These are phyloP conservation scores for Licmophora abbreviata DNA, from an alignment of 108 stramenopile species.

Conservation along the genomic window DNA sequence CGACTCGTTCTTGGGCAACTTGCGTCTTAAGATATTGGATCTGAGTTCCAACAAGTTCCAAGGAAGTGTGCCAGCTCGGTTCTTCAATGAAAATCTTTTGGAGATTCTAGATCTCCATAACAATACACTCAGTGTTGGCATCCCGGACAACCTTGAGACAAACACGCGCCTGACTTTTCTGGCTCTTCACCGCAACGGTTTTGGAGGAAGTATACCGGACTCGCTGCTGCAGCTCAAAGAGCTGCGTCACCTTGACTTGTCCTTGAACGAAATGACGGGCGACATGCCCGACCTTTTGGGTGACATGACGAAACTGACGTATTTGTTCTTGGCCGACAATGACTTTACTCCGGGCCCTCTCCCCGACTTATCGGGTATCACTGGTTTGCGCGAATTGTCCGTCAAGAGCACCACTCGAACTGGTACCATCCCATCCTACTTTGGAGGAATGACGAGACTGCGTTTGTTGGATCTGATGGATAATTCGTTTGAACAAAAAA, in stretches of 20 bases:
- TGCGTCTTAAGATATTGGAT: not conserved
- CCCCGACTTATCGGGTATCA: constrained; percentile 18
- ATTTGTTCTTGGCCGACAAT: constrained; percentile 39
- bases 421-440: constrained; percentile 23
- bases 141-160: constrained; percentile 9
- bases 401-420: constrained; percentile 25
- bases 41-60: not conserved
- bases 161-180: constrained; percentile 4
- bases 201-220: not conserved
- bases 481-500: constrained; percentile 17
- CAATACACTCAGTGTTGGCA: constrained; percentile 4
- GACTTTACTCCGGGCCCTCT: constrained; percentile 20
- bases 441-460: constrained; percentile 12
- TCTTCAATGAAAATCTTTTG: not conserved
- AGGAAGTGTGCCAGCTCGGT: not conserved
- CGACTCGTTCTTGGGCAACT: not conserved
- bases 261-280: constrained; percentile 10
- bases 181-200: not conserved
- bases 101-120: constrained; percentile 4
- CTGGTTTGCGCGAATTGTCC: constrained; percentile 30
- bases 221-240: not conserved
- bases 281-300: constrained; percentile 13
- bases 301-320: constrained; percentile 8
- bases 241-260: constrained; percentile 11
- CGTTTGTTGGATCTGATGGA: constrained; percentile 27